Base-by-base conservation (phyloP, 768 basidiomycete genomes). In the Arthromyces matolae region DNA sequence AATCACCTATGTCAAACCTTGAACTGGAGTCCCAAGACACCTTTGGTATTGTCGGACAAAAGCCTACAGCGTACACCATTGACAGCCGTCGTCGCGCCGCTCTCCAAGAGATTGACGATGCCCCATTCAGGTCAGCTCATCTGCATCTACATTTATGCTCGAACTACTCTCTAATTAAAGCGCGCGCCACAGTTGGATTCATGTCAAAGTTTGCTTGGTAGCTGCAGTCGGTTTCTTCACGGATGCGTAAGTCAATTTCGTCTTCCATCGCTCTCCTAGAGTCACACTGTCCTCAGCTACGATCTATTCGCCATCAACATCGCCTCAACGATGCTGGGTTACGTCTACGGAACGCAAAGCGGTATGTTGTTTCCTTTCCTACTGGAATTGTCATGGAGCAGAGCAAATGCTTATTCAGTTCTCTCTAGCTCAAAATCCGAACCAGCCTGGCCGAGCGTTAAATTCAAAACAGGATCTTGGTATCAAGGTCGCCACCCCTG, bases 251-350 rank as follows among this genome's bases (percentile, higher is more conserved):
- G 77, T 66, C 0, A 22, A n/a, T n/a, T n/a, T n/a, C n/a, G n/a
- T n/a, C n/a, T n/a, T 12, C 39, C 23, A 22, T 38, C 29, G 35
- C 28, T 33, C n/a, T 13, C 34, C 37, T 33, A 42, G 36, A 45
- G 8, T 43, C 18, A 31, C n/a, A 43, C 28, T 34, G 13, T 43
- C 18, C 16, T 23, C 25, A 80, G 79, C 49, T 89, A 89, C 58
- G 89, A 91, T 93, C n/a, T n/a, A n/a, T n/a, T n/a, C 60, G 87
- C 89, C 7, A 93, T 94, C 70, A 90, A 84, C 65, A 88, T 93
- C 37, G 89, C 80, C 0, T 80, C 86, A 0, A 72, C 72, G 0
- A 93, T 93, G 89, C 67, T 95, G 47, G 89, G 85, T 20, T 88
- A 84, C 60, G 83, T 93, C 49, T 93, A 93, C 43, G 80, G 80